These are phyloP conservation scores for Diplogelasinospora grovesii DNA, from an alignment of 495 filamentous ascomycete species.

Conservation along the genomic window DNA sequence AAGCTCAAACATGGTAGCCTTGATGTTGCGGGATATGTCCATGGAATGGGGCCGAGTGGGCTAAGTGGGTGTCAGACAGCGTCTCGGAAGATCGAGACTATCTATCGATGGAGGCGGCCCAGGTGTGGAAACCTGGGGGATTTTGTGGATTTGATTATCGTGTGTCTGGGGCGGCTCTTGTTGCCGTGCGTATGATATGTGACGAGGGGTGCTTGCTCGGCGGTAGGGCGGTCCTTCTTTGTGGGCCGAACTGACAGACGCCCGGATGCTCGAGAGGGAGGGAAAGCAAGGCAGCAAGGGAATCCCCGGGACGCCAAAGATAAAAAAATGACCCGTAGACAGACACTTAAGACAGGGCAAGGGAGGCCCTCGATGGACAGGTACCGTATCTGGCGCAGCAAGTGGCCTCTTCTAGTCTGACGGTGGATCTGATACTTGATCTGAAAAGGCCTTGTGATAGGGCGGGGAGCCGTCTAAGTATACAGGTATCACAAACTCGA, in stretches of 20 bases:
- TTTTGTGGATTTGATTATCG: slow-evolving; percentile 17
- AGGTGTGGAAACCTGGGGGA: slow-evolving; percentile 8
- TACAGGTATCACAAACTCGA: slow-evolving; percentile 18
- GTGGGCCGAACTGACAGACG: slow-evolving; percentile 18
- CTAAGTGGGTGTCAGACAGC: slow-evolving; percentile 7
- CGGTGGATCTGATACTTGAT: slow-evolving; percentile 24
- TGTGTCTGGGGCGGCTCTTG: slow-evolving; percentile 22
- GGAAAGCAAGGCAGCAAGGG: slow-evolving; percentile 15
- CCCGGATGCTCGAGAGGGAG: slow-evolving; percentile 14
- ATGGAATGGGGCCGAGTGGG: slow-evolving; percentile 16
- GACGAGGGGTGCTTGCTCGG: slow-evolving; percentile 5
- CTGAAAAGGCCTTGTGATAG: slow-evolving; percentile 21
- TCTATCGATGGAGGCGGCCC: neutral
- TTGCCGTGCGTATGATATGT: slow-evolving; percentile 21
- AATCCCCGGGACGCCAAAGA: slow-evolving; percentile 18
- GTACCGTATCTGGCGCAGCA: slow-evolving; percentile 22
- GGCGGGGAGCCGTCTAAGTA: slow-evolving; percentile 6
- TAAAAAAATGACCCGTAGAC: slow-evolving; percentile 20
- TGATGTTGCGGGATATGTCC: slow-evolving; percentile 16
- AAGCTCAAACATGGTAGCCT: slow-evolving; percentile 25
- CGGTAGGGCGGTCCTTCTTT: slow-evolving; percentile 7
- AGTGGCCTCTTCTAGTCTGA: slow-evolving; percentile 19
- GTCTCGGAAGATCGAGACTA: slow-evolving; percentile 7
- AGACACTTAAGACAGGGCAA: no score
- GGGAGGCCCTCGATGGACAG: slow-evolving; percentile 26